These are phyloP conservation scores for Craterostigma plantagineum DNA, from an alignment of 257 asterid genomes.

Conservation along the genomic window DNA sequence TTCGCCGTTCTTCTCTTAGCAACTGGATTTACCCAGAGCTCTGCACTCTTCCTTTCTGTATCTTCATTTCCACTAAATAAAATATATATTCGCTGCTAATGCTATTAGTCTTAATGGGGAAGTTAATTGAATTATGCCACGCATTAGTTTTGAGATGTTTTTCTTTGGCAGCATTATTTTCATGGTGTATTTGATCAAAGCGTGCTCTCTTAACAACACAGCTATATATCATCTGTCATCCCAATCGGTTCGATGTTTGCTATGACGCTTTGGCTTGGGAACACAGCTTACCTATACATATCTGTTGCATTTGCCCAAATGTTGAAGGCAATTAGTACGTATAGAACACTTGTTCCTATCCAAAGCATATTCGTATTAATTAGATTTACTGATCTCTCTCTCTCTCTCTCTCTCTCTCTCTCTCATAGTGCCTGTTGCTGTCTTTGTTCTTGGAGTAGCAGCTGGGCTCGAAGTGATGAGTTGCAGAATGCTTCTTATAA, in stretches of 20 bases:
- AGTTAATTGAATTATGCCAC: no score
- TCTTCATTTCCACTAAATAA: no score
- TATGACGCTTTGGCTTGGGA: slow-evolving; percentile 98
- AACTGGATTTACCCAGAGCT: no score
- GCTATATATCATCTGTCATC: slow-evolving; percentile 68
- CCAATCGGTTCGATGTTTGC: slow-evolving; percentile 99
- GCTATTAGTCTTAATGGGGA: no score
- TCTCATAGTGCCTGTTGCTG: slow-evolving; percentile 87
- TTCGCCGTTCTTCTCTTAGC: neutral
- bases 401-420: neutral
- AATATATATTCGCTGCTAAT: no score
- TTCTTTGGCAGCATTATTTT: no score
- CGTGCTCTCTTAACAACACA: slow-evolving; percentile 16
- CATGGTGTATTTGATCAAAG: neutral
- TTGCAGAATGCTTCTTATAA: slow-evolving; percentile 76
- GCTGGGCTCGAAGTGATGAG: slow-evolving; percentile 98
- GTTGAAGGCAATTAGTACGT: slow-evolving; percentile 97
- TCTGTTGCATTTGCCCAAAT: slow-evolving; percentile 97
- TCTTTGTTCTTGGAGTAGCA: slow-evolving; percentile 76
- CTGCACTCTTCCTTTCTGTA: no score
- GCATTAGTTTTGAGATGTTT: no score
- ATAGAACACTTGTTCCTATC: slow-evolving; percentile 2
- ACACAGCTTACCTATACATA: slow-evolving; percentile 96
- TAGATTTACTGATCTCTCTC: slow-evolving; percentile 2
- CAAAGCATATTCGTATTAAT: slow-evolving; percentile 3